Conservation (phyloP, 2,329 filamentous ascomycete genomes). For the Botryotinia convoluta region DNA sequence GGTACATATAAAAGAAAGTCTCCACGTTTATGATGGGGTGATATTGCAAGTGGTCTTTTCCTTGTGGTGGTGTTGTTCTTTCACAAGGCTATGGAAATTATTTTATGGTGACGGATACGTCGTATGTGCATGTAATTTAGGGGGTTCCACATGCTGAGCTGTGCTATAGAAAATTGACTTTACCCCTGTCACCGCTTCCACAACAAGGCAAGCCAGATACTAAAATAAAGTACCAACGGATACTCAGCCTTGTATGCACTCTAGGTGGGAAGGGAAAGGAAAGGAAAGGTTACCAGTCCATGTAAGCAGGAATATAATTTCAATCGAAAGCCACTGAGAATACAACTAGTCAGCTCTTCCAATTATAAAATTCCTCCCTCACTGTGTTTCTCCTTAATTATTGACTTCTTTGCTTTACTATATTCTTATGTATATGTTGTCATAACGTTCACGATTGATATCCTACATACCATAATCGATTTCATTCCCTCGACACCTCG, state of each 20-base stretch:
- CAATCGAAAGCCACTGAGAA: slow-evolving; percentile 6
- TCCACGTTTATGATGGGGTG: not conserved
- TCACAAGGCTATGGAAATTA: slow-evolving; percentile 10
- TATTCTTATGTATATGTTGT: slow-evolving; percentile 10
- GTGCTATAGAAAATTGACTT: not conserved
- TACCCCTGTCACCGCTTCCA: slow-evolving; percentile 11
- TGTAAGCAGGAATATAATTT: slow-evolving; percentile 2
- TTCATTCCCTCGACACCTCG: not conserved
- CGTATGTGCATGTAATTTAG: not conserved
- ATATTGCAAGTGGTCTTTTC: not conserved
- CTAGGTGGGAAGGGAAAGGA: not conserved
- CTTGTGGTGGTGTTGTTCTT: slow-evolving; percentile 3
- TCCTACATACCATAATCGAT: not conserved
- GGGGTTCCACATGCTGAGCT: slow-evolving; percentile 14
- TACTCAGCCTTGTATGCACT: slow-evolving; percentile 19
- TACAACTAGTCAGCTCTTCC: slow-evolving; percentile 14
- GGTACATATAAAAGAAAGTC: not conserved
- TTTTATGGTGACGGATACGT: not conserved
- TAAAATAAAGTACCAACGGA: slow-evolving; percentile 10
- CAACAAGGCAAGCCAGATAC: not conserved
- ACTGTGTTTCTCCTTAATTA: not conserved
- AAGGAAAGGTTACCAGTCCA: not conserved
- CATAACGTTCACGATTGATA: slow-evolving; percentile 10
- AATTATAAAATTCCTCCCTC: not conserved
- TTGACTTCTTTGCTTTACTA: not conserved